Conservation (phyloP, 2,329 filamentous ascomycete genomes). For the Fusarium sp. region DNA sequence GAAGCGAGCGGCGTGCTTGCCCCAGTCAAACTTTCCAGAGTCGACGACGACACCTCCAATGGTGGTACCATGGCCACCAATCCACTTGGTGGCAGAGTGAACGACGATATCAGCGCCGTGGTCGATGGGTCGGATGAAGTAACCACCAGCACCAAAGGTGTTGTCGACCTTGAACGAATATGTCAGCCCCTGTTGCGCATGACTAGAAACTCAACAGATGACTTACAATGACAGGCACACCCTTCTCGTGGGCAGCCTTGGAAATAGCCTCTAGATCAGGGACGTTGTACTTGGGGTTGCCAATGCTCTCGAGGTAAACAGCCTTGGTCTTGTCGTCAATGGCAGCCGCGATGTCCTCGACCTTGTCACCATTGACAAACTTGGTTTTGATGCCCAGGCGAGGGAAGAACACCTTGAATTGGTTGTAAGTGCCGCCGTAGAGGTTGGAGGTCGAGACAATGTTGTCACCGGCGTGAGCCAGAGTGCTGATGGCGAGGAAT, state of each 20-base stretch:
- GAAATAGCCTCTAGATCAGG: slow-evolving; percentile 91
- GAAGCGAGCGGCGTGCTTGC: slow-evolving; percentile 85
- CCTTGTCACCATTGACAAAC: slow-evolving; percentile 85
- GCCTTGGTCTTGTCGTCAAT: slow-evolving; percentile 97
- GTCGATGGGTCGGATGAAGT: slow-evolving; percentile 87
- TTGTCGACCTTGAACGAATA: slow-evolving; percentile 80
- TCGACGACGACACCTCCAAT: slow-evolving; percentile 90
- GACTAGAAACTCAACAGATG: too few species aligned
- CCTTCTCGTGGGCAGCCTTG: slow-evolving; percentile 79
- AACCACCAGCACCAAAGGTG: slow-evolving; percentile 94
- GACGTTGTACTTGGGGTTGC: slow-evolving; percentile 94
- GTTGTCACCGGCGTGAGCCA: slow-evolving; percentile 93
- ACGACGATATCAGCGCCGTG: slow-evolving; percentile 95
- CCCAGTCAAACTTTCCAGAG: slow-evolving; percentile 95
- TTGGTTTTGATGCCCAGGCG: slow-evolving; percentile 91
- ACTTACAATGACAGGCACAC: slow-evolving; percentile 75
- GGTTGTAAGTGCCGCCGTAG: slow-evolving; percentile 97
- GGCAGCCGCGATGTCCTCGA: slow-evolving; percentile 82
- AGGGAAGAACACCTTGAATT: slow-evolving; percentile 91
- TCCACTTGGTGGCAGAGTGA: slow-evolving; percentile 97
- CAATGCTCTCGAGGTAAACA: slow-evolving; percentile 91
- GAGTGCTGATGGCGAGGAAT: slow-evolving; percentile 88
- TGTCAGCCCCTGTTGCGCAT: background rate
- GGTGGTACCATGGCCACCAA: slow-evolving; percentile 94
- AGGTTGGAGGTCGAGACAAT: slow-evolving; percentile 92